Percentiles rank a stretch among this genome's conserved stretches.
phyloP scores from a whole-genome alignment of 345 rosid genomes.

The Euphorbia tirucalli region DNA sequence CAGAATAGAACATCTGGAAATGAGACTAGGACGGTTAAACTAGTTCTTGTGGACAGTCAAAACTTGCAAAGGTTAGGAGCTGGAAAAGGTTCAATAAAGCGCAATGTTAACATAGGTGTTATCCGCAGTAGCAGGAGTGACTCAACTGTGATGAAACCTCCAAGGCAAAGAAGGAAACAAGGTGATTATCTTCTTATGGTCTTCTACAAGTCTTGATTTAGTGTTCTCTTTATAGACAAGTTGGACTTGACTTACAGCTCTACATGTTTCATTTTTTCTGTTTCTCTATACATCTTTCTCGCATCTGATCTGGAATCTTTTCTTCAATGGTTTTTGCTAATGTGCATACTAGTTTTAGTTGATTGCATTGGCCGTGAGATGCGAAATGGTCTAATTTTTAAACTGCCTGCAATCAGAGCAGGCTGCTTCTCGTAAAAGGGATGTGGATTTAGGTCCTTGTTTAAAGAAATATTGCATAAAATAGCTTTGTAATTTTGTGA shows the following conservation, averaged over 20 bases:
- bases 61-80: slow-evolving; percentile 71
- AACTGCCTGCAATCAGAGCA: not conserved
- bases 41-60: slow-evolving; percentile 74
- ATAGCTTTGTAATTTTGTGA: not conserved
- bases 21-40: slow-evolving; percentile 60
- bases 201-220: not conserved
- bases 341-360: not conserved
- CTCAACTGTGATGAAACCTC: slow-evolving; percentile 47
- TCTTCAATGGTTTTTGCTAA: not conserved
- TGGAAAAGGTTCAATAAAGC: slow-evolving; percentile 65
- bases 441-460: not conserved
- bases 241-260: not conserved
- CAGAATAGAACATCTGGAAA: slow-evolving; percentile 62
- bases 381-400: not conserved
- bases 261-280: not conserved
- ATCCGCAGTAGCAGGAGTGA: slow-evolving; percentile 68
- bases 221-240: not conserved
- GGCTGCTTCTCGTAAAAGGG: not conserved
- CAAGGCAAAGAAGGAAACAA: slow-evolving; percentile 75
- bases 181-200: slow-evolving; percentile 42
- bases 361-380: not conserved
- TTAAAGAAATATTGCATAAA: not conserved
- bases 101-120: slow-evolving; percentile 52
- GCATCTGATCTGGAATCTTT: not conserved
- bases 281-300: not conserved